A percentile compares a stretch with the other conserved stretches of the same genome.
Evolutionary conservation across 495 filamentous ascomycete species (phyloP).

Genomic region (Margaritispora aquatica): DNA sequence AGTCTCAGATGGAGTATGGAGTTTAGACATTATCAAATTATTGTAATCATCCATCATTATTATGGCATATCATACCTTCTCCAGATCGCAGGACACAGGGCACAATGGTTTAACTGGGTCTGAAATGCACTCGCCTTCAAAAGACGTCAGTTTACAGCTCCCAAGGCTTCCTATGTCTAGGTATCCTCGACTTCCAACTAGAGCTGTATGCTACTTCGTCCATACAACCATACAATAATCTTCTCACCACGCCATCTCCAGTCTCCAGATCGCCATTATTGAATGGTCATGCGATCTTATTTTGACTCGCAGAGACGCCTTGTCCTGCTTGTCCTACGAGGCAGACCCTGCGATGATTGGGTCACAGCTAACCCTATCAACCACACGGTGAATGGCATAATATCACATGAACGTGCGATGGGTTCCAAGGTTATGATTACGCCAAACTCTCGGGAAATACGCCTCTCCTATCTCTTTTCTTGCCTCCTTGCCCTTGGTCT

Average conservation of each 20-base stretch:
- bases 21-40: too few species aligned
- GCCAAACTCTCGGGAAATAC: not conserved
- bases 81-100: too few species aligned
- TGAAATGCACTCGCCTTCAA: not conserved
- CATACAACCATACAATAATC: not conserved
- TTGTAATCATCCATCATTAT: too few species aligned
- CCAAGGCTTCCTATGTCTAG: not conserved
- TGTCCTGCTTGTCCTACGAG: conserved; percentile 5
- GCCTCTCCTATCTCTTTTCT: not conserved
- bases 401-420: not conserved
- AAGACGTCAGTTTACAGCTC: not conserved
- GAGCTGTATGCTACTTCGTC: too few species aligned
- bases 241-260: conserved; percentile 11
- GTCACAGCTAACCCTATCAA: too few species aligned
- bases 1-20: too few species aligned
- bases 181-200: not conserved
- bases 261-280: conserved; percentile 14
- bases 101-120: too few species aligned
- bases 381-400: not conserved
- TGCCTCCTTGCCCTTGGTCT: not conserved
- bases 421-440: too few species aligned
- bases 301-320: conserved; percentile 14
- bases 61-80: too few species aligned
- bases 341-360: conserved; percentile 12
- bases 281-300: conserved; percentile 23